Evolutionary conservation across 139 green algal species (phyloP), one percentile per base, ranked within the genome.

Genomic region (Chlorella sp.): DNA sequence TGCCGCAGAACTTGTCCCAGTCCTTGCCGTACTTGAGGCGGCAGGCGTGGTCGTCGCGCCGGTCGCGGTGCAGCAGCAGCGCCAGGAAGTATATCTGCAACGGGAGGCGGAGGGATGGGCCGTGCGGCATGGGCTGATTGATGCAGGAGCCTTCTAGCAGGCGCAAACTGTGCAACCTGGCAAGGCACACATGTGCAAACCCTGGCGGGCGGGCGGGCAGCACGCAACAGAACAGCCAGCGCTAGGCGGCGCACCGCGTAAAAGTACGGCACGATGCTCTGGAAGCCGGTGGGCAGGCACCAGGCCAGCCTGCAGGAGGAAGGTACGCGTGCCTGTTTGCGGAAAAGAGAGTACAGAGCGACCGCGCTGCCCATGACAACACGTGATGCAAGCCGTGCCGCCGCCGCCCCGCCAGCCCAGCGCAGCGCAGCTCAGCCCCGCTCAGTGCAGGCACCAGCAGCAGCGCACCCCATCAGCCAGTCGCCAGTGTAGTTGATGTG

Each of bases 401-500:
- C n/a, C n/a, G n/a, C n/a, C n/a, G n/a, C n/a, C n/a, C n/a, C n/a
- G n/a, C n/a, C n/a, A n/a, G n/a, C n/a, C n/a, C n/a, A n/a, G 25
- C 28, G 38, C 16, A 6, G 13, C 55, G 34, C 32, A 15, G 26
- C 25, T 55, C 44, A 11, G 44, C 44, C 7, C 11, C 44, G 44
- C 7, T 55, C 44, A 55, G 44, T 25, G 57, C 13, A n/a, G 57
- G 20, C 57, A 64, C 57, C 20, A 71, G 16, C n/a, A 26, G 25
- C 47, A 28, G 67, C 89, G 71, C 86, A 93, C 89, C 85, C 96
- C 92, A 99, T 96, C 36, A 99, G 82, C 93, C 97, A 97, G 87
- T 99, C 96, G 5, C 96, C 96, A 23, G 94, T 89, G 90, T 99
- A 99, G 90, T 99, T 99, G 87, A 97, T 95, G 85, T 99, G 95